Evolutionary conservation across 2,329 filamentous ascomycete genomes (phyloP).

Genomic region (Trichoderma koningii): DNA sequence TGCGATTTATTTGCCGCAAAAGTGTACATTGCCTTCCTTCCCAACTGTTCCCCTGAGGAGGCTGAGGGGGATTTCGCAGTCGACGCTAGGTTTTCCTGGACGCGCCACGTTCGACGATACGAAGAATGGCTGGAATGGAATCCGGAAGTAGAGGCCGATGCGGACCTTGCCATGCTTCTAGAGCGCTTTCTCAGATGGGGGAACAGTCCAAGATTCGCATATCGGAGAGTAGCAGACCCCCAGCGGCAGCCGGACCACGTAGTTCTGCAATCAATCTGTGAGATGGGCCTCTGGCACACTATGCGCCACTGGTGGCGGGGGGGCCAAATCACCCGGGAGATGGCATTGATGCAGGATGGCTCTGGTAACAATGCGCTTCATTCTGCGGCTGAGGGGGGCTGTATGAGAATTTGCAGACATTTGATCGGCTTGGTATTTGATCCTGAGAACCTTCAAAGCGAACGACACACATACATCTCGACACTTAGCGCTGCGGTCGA

Average conservation of each 20-base stretch:
- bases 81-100: not conserved
- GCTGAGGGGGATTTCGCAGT: rapidly evolving
- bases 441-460: not conserved
- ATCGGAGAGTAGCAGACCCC: no score
- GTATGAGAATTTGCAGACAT: not conserved
- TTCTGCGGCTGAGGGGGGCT: not conserved
- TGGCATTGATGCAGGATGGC: not conserved
- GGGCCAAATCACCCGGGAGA: not conserved
- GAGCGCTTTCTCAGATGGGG: conserved; percentile 8
- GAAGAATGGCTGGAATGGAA: conserved; percentile 1
- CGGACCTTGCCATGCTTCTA: not conserved
- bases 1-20: not conserved
- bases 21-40: not conserved
- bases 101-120: not conserved
- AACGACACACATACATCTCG: not conserved
- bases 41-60: no score
- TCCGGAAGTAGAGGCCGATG: not conserved
- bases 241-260: not conserved
- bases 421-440: not conserved
- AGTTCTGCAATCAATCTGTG: not conserved
- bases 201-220: no score
- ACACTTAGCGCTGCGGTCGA: not conserved
- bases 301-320: conserved; percentile 17
- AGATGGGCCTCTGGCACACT: not conserved
- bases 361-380: rapidly evolving